Conservation (phyloP, 371 early-diverging fungal species). For the Fennellomyces sp. region DNA sequence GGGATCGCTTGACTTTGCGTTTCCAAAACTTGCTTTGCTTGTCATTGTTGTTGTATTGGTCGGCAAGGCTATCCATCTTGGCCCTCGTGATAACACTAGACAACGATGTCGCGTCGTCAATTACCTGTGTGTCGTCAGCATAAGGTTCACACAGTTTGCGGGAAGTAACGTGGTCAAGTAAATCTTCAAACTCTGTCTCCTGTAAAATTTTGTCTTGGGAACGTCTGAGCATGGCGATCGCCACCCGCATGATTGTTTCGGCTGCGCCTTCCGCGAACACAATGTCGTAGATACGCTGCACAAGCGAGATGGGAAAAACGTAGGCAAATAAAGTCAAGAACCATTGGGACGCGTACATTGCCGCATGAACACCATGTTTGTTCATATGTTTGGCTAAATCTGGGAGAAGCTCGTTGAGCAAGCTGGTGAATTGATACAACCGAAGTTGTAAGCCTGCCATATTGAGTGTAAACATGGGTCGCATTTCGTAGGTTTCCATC, state of each 20-base stretch:
- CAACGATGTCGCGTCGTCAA: slow-evolving; percentile 80
- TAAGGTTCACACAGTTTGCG: slow-evolving; percentile 77
- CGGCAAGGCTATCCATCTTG: slow-evolving; percentile 71
- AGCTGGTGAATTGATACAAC: slow-evolving; percentile 81
- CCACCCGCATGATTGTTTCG: slow-evolving; percentile 87
- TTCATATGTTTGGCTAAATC: slow-evolving; percentile 73
- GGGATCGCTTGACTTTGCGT: slow-evolving; percentile 13
- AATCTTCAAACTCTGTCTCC: slow-evolving; percentile 82
- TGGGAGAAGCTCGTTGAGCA: slow-evolving; percentile 82
- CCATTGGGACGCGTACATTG: slow-evolving; percentile 95
- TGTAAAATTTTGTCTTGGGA: slow-evolving; percentile 69
- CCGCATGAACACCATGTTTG: slow-evolving; percentile 73
- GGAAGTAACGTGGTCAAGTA: slow-evolving; percentile 79
- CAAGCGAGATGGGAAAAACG: slow-evolving; percentile 77
- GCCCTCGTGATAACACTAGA: slow-evolving; percentile 65
- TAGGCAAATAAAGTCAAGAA: slow-evolving; percentile 91
- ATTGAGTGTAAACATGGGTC: slow-evolving; percentile 76
- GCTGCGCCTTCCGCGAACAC: slow-evolving; percentile 86
- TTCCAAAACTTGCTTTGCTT: slow-evolving; percentile 20
- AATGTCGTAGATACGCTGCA: slow-evolving; percentile 83
- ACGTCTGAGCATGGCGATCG: slow-evolving; percentile 83
- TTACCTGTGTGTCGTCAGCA: slow-evolving; percentile 64
- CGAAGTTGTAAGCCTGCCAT: slow-evolving; percentile 89
- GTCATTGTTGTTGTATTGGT: slow-evolving; percentile 45
- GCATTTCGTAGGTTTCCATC: slow-evolving; percentile 91